phyloP scores from a whole-genome alignment of 1,284 basidiomycete species.

The Volvariella volvacea region DNA sequence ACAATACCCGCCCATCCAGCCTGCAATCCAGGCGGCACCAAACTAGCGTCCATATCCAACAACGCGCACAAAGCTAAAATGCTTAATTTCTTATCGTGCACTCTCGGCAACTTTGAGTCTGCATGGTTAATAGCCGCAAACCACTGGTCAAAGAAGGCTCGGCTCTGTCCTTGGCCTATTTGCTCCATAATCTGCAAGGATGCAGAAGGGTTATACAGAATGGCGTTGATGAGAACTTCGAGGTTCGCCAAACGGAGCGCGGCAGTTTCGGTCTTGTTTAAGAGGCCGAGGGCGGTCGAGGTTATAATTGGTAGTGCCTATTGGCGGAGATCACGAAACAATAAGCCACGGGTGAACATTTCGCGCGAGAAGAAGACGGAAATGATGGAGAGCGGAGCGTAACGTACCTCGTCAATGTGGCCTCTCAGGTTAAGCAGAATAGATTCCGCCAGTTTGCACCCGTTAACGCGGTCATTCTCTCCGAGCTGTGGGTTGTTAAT shows the following conservation, averaged over 20 bases:
- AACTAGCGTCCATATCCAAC: slow-evolving; percentile 56
- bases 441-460: slow-evolving; percentile 82
- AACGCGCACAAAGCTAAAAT: slow-evolving; percentile 71
- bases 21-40: slow-evolving; percentile 52
- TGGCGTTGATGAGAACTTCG: slow-evolving; percentile 76
- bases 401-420: slow-evolving; percentile 66
- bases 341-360: background rate
- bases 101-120: slow-evolving; percentile 61
- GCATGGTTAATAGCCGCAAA: slow-evolving; percentile 63
- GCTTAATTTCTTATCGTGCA: slow-evolving; percentile 87
- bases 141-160: slow-evolving; percentile 76
- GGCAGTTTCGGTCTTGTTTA: slow-evolving; percentile 55
- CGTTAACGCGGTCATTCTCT: slow-evolving; percentile 78
- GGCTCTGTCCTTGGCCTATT: slow-evolving; percentile 49
- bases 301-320: slow-evolving; percentile 50
- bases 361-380: background rate
- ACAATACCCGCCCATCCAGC: slow-evolving; percentile 75
- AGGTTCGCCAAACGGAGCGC: slow-evolving; percentile 73
- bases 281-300: slow-evolving; percentile 47
- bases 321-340: slow-evolving; percentile 1
- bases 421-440: slow-evolving; percentile 77
- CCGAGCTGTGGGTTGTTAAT: slow-evolving; percentile 73
- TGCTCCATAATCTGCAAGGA: slow-evolving; percentile 72
- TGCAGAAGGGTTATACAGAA: slow-evolving; percentile 81
- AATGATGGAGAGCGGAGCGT: background rate